A percentile compares a stretch with the other conserved stretches of the same genome.
phyloP scores from a whole-genome alignment of 108 stramenopile genomes.

The Epipyxis sp. region DNA sequence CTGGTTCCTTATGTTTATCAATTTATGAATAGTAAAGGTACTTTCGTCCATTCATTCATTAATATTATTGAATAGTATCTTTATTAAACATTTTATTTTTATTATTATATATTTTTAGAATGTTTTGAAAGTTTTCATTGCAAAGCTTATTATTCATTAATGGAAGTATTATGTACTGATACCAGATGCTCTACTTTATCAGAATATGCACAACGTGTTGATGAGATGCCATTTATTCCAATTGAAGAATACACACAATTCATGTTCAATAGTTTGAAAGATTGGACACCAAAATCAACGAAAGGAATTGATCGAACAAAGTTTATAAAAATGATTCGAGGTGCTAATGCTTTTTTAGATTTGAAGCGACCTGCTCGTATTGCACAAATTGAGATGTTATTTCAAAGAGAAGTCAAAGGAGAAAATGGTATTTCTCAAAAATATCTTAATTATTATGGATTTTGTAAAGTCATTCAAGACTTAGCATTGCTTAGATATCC shows the following conservation, averaged over 20 bases:
- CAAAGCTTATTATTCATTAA: background rate
- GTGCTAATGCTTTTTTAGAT: conserved; percentile 6
- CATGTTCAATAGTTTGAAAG: background rate
- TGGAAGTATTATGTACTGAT: conserved; percentile 29
- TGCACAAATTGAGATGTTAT: background rate
- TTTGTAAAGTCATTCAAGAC: background rate
- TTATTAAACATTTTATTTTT: too few species aligned
- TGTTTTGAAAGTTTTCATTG: conserved; percentile 6
- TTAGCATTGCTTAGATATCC: conserved; percentile 14
- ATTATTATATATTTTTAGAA: too few species aligned
- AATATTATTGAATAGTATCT: too few species aligned
- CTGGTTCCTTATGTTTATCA: background rate
- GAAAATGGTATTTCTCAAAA: conserved; percentile 8
- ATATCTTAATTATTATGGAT: conserved; percentile 11
- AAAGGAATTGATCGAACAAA: conserved; percentile 24
- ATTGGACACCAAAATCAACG: background rate
- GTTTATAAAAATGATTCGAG: background rate
- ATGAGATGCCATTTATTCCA: conserved; percentile 9
- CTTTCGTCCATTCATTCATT: background rate
- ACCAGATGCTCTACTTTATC: background rate
- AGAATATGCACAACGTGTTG: conserved; percentile 5
- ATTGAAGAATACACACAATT: background rate
- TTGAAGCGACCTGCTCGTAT: conserved; percentile 14
- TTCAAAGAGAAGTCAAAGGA: background rate
- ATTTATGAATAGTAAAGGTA: background rate